phyloP scores from a whole-genome alignment of 2,329 filamentous ascomycete species.

The Clarireedia monteithiana region DNA sequence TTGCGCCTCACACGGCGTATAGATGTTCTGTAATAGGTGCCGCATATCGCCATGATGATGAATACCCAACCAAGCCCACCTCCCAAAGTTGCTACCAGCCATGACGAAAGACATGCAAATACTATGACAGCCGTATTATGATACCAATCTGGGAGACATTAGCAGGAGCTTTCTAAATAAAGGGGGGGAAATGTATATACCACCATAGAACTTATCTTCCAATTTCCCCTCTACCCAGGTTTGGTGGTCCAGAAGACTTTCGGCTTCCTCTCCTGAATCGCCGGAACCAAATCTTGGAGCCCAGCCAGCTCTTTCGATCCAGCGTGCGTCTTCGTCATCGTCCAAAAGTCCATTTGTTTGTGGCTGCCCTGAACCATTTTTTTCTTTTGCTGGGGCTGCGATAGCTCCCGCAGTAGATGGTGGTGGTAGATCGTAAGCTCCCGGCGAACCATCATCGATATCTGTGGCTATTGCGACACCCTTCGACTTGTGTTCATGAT shows the following conservation, averaged over 20 bases:
- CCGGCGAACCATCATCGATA: slow-evolving; percentile 60
- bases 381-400: slow-evolving; percentile 38
- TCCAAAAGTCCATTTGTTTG: slow-evolving; percentile 36
- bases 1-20: slow-evolving; percentile 89
- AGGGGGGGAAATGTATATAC: slow-evolving; percentile 36
- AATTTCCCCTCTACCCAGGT: slow-evolving; percentile 79
- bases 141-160: slow-evolving; percentile 72
- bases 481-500: slow-evolving; percentile 52
- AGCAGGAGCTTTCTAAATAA: slow-evolving; percentile 1
- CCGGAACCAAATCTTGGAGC: slow-evolving; percentile 75
- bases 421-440: slow-evolving; percentile 69
- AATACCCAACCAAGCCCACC: slow-evolving; percentile 91
- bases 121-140: slow-evolving; percentile 92
- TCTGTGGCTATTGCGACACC: slow-evolving; percentile 71
- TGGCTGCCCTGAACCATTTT: slow-evolving; percentile 38
- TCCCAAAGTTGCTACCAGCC: slow-evolving; percentile 81
- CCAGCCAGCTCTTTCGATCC: slow-evolving; percentile 68
- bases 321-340: slow-evolving; percentile 44
- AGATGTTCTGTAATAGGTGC: slow-evolving; percentile 94
- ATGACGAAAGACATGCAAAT: slow-evolving; percentile 85
- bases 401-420: slow-evolving; percentile 64
- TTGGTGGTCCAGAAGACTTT: slow-evolving; percentile 76
- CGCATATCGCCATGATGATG: slow-evolving; percentile 84
- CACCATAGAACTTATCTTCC: slow-evolving; percentile 85
- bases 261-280: slow-evolving; percentile 42